Evolutionary conservation across 192 early-diverging fungal species (phyloP).

Genomic region (Dissophora ornata): DNA sequence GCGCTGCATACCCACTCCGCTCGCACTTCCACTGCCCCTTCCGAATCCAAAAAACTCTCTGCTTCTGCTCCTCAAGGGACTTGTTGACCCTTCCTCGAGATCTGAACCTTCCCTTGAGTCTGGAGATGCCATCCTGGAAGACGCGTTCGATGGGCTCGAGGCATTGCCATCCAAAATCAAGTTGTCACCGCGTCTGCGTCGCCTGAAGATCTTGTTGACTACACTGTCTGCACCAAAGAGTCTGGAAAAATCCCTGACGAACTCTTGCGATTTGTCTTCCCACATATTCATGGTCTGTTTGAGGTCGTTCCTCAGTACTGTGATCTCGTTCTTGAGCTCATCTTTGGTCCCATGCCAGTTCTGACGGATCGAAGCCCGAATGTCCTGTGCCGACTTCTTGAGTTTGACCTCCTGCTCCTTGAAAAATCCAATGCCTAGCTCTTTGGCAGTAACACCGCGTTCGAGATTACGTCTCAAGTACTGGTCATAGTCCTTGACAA

Average conservation of each 20-base stretch:
- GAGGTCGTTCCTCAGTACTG: slow-evolving; percentile 72
- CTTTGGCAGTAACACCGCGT: slow-evolving; percentile 83
- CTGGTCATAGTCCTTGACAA: slow-evolving; percentile 86
- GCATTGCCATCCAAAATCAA: slow-evolving; percentile 34
- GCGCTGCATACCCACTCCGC: slow-evolving; percentile 28
- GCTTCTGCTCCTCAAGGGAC: slow-evolving; percentile 13
- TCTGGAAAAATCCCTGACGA: slow-evolving; percentile 68
- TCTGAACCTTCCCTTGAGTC: slow-evolving; percentile 32
- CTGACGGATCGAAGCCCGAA: slow-evolving; percentile 75
- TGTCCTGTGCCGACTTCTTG: slow-evolving; percentile 79
- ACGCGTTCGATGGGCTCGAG: slow-evolving; percentile 31
- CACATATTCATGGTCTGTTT: slow-evolving; percentile 72
- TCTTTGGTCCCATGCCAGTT: slow-evolving; percentile 73
- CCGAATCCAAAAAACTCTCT: slow-evolving; percentile 32
- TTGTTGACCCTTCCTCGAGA: slow-evolving; percentile 27
- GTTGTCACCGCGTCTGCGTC: slow-evolving; percentile 30
- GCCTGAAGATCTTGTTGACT: slow-evolving; percentile 61
- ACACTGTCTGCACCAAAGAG: slow-evolving; percentile 74
- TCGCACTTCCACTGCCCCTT: slow-evolving; percentile 13
- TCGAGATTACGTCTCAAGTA: slow-evolving; percentile 88
- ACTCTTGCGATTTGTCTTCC: slow-evolving; percentile 82
- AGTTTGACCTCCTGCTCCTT: slow-evolving; percentile 81
- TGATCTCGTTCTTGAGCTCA: slow-evolving; percentile 70
- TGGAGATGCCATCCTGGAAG: slow-evolving; percentile 37
- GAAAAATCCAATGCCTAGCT: slow-evolving; percentile 84